Percentiles rank a stretch among this genome's conserved stretches.
These are phyloP conservation scores for Candida koratica DNA, from an alignment of 805 yeast genomes.

Conservation along the genomic window DNA sequence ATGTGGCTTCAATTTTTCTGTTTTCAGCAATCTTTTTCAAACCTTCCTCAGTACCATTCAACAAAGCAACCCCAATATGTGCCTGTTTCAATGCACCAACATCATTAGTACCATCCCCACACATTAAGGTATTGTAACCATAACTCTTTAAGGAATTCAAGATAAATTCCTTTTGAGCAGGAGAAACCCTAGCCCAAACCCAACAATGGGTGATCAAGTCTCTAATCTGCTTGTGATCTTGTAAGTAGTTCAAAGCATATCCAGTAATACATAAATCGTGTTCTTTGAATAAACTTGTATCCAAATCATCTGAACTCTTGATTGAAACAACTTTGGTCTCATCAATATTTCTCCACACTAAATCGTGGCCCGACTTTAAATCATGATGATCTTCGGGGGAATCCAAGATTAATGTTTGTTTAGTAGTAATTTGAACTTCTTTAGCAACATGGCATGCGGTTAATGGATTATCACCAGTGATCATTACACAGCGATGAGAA, in stretches of 20 bases:
- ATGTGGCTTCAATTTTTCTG: slow-evolving; percentile 60
- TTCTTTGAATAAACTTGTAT: slow-evolving; percentile 51
- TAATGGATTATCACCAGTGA: slow-evolving; percentile 97
- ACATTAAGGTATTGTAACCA: slow-evolving; percentile 94
- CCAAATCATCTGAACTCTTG: slow-evolving; percentile 54
- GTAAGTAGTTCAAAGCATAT: slow-evolving; percentile 69
- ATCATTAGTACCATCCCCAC: slow-evolving; percentile 99
- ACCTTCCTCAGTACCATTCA: slow-evolving; percentile 95
- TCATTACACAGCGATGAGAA: slow-evolving; percentile 94
- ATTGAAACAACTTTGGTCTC: slow-evolving; percentile 71
- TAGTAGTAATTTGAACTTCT: slow-evolving; percentile 82
- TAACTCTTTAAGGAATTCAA: slow-evolving; percentile 76
- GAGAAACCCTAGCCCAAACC: slow-evolving; percentile 98
- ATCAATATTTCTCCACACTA: slow-evolving; percentile 82
- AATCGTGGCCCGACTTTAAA: slow-evolving; percentile 42
- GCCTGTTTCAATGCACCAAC: slow-evolving; percentile 99
- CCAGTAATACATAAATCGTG: slow-evolving; percentile 93
- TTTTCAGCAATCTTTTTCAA: slow-evolving; percentile 84
- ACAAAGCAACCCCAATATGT: slow-evolving; percentile 94
- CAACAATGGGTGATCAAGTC: slow-evolving; percentile 83
- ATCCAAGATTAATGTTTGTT: slow-evolving; percentile 82
- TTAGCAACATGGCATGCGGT: slow-evolving; percentile 98
- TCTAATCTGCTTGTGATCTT: slow-evolving; percentile 63
- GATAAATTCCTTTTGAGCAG: slow-evolving; percentile 89
- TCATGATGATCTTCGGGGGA: slow-evolving; percentile 69